A percentile compares a stretch with the other conserved stretches of the same genome.
phyloP scores from a whole-genome alignment of 768 basidiomycete genomes.

The Tephrocybe sp. region DNA sequence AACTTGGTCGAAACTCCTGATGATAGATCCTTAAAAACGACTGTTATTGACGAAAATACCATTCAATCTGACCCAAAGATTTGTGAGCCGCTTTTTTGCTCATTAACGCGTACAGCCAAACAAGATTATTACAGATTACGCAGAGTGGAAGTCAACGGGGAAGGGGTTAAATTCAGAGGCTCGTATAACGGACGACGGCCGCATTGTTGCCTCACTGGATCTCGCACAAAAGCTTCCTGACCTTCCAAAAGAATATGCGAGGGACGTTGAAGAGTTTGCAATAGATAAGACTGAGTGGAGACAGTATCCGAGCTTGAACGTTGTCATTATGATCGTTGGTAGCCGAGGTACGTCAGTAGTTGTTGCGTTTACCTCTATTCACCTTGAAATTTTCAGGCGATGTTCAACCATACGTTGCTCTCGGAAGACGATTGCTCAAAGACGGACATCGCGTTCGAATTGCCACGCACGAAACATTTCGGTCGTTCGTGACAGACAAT shows the following conservation, averaged over 20 bases:
- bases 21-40: background rate
- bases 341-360: conserved; percentile 46
- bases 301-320: conserved; percentile 43
- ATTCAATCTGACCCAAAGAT: conserved; percentile 19
- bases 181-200: conserved; percentile 40
- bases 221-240: conserved; percentile 50
- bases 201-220: conserved; percentile 45
- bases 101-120: too few relatives aligned
- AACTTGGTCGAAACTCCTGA: conserved; percentile 1
- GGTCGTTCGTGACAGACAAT: conserved; percentile 46
- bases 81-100: conserved; percentile 5
- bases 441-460: conserved; percentile 61
- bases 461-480: conserved; percentile 61
- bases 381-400: conserved; percentile 39
- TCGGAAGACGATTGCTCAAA: conserved; percentile 45
- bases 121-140: conserved; percentile 28
- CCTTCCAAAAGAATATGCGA: conserved; percentile 43
- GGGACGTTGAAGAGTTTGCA: conserved; percentile 48
- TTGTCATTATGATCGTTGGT: conserved; percentile 68
- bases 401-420: conserved; percentile 64
- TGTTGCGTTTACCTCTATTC: background rate
- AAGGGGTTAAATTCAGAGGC: conserved; percentile 42
- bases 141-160: conserved; percentile 36
- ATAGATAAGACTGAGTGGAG: conserved; percentile 37
- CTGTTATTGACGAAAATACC: conserved; percentile 12